Evolutionary conservation across 352 stramenopile genomes (phyloP).

Genomic region (Pythium graminicola): DNA sequence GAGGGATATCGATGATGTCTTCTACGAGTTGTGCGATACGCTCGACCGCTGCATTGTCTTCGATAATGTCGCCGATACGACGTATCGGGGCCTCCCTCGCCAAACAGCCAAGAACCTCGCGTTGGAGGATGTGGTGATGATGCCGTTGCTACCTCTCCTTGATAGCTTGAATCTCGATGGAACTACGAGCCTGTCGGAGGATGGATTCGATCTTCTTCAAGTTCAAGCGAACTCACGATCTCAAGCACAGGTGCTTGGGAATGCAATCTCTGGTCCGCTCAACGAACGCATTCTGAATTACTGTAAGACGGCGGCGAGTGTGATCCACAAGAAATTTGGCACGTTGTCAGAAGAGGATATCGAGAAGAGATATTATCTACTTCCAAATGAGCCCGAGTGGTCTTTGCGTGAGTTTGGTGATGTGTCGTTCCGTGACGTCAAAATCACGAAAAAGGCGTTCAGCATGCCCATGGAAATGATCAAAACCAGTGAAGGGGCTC

Average conservation of each 20-base stretch:
- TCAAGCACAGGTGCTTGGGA: not conserved
- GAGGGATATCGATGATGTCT: slow-evolving; percentile 2
- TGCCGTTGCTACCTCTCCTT: slow-evolving; percentile 25
- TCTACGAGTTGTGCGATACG: slow-evolving; percentile 21
- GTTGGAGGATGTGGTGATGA: slow-evolving; percentile 17
- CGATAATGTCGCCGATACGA: not conserved
- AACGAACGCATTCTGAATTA: not conserved
- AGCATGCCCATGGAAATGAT: slow-evolving; percentile 7
- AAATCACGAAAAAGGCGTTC: not conserved
- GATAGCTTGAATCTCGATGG: slow-evolving; percentile 27
- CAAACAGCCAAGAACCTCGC: not conserved
- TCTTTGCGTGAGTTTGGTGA: not conserved
- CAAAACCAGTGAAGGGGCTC: not conserved
- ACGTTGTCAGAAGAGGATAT: not conserved
- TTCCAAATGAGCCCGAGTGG: not conserved
- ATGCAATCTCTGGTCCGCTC: not conserved
- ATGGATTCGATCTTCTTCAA: not conserved
- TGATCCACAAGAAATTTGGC: not conserved
- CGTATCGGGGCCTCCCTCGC: slow-evolving; percentile 4
- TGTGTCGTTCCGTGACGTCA: not conserved
- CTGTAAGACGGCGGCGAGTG: not conserved
- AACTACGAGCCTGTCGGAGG: slow-evolving; percentile 3
- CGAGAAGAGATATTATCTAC: not conserved
- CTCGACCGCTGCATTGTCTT: slow-evolving; percentile 2
- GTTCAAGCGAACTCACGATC: slow-evolving; percentile 1